These are phyloP conservation scores for Leccinum obscurum DNA, from an alignment of 768 basidiomycete genomes.

Conservation along the genomic window DNA sequence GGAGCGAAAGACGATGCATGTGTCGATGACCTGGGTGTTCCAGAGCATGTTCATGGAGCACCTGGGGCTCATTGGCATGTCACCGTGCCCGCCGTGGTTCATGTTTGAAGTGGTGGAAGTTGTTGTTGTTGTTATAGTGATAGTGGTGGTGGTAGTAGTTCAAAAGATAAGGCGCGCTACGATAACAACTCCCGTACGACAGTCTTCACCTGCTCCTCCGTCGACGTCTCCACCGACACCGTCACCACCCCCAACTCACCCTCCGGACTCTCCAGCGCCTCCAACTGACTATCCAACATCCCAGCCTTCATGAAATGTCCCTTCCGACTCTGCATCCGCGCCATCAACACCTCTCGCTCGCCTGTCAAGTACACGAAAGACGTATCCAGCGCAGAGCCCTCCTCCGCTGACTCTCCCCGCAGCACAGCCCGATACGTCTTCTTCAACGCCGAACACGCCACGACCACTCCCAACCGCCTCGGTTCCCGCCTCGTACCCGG, in stretches of 20 bases:
- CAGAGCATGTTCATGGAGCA: slow-evolving; percentile 87
- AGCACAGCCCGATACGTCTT: slow-evolving; percentile 78
- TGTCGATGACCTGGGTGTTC: slow-evolving; percentile 79
- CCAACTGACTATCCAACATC: slow-evolving; percentile 81
- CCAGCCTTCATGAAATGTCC: slow-evolving; percentile 83
- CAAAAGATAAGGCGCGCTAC: background rate
- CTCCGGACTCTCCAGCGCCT: slow-evolving; percentile 66
- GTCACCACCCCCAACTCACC: slow-evolving; percentile 68
- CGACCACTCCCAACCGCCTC: slow-evolving; percentile 57
- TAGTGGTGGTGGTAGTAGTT: background rate
- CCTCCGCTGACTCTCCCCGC: slow-evolving; percentile 40
- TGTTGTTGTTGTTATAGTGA: background rate
- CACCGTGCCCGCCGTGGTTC: slow-evolving; percentile 50
- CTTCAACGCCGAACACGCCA: slow-evolving; percentile 87
- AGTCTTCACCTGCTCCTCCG: slow-evolving; percentile 52
- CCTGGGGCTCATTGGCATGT: slow-evolving; percentile 38
- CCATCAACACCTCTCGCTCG: slow-evolving; percentile 49
- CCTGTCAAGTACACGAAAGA: slow-evolving; percentile 84
- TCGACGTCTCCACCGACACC: slow-evolving; percentile 53
- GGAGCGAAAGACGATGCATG: slow-evolving; percentile 75
- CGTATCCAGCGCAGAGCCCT: slow-evolving; percentile 37
- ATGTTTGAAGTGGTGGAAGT: slow-evolving; percentile 8
- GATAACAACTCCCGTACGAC: slow-evolving; percentile 27
- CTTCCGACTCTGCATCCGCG: slow-evolving; percentile 60
- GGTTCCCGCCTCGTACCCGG: background rate